These are phyloP conservation scores for Gossypium trilobum DNA, from an alignment of 441 rosid genomes.

Conservation along the genomic window DNA sequence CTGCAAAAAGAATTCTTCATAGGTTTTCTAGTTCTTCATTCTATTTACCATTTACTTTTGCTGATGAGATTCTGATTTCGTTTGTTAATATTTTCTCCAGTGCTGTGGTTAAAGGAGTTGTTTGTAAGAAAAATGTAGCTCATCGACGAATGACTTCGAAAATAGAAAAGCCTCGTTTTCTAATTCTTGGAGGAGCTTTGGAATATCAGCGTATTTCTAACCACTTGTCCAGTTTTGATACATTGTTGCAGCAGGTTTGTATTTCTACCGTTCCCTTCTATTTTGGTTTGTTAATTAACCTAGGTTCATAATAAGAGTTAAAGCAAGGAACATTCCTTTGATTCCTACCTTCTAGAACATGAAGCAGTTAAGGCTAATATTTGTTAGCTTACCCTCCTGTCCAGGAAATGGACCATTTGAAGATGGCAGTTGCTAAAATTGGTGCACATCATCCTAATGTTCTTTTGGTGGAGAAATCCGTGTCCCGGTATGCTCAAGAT, in stretches of 20 bases:
- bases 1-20: background rate
- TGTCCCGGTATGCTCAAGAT: constrained; percentile 63
- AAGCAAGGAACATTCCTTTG: constrained; percentile 8
- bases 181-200: constrained; percentile 73
- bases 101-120: constrained; percentile 65
- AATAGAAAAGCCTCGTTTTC: constrained; percentile 58
- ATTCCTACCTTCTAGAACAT: background rate
- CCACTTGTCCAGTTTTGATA: constrained; percentile 69
- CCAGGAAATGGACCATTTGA: constrained; percentile 76
- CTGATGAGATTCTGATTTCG: constrained; percentile 29
- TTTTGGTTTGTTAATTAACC: constrained; percentile 18
- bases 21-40: background rate
- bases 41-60: constrained; percentile 10
- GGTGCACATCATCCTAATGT: constrained; percentile 58
- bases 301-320: constrained; percentile 9
- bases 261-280: constrained; percentile 21
- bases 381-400: constrained; percentile 21
- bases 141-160: constrained; percentile 74
- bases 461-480: constrained; percentile 74
- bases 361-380: constrained; percentile 3
- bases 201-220: constrained; percentile 73
- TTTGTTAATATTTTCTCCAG: constrained; percentile 22
- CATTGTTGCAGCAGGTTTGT: constrained; percentile 69
- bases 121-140: constrained; percentile 76
- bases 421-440: constrained; percentile 76